Evolutionary conservation across 257 asterid genomes (phyloP), one percentile per base, ranked within the genome.

Genomic region (Galeopsis tetrahit): DNA sequence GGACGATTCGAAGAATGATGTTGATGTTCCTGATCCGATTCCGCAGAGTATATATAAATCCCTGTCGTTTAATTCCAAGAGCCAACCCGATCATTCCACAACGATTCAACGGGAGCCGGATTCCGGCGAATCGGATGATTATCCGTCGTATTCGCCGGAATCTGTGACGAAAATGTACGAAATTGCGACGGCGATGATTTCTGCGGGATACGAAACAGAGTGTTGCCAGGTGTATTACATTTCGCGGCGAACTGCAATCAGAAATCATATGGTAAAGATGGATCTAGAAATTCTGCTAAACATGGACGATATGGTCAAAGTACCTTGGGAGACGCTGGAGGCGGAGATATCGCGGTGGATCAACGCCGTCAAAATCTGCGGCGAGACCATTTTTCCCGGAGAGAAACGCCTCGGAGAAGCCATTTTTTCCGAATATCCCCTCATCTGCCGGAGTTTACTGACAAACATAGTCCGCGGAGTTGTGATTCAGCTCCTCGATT

Each of bases 401-500:
- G 98, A 93, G 75, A 82, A 65, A 49, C 78, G 64, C 10, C 88
- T 93, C 40, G 88, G 79, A 0, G 88, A 82, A 4, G 66, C 82
- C 1, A 75, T 93, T 7, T 93, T 93, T 69, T 7, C 84, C 38
- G 83, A 73, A 2, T 72, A 78, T 33, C 94, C 89, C 0, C 6
- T 31, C 3, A 73, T 81, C 33, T 78, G 80, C 51, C 57, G 75
- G 13, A 71, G 82, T 7, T 66, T 84, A 3, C 79, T 83, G 43
- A 70, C 81, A 78, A 88, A 82, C 76, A 79, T 93, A 31, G 86
- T 90, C 13, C 84, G 92, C 1, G 63, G 82, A 0, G 90, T 86
- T 5, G 92, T 87, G 40, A 88, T 86, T 46, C 92, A 85, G 78
- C 88, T 93, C 60, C 89, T 93, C 7, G 96, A 93, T 62, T 91